These are phyloP conservation scores for Furcasterigmium furcatum DNA, from an alignment of 2,329 filamentous ascomycete species.

Conservation along the genomic window DNA sequence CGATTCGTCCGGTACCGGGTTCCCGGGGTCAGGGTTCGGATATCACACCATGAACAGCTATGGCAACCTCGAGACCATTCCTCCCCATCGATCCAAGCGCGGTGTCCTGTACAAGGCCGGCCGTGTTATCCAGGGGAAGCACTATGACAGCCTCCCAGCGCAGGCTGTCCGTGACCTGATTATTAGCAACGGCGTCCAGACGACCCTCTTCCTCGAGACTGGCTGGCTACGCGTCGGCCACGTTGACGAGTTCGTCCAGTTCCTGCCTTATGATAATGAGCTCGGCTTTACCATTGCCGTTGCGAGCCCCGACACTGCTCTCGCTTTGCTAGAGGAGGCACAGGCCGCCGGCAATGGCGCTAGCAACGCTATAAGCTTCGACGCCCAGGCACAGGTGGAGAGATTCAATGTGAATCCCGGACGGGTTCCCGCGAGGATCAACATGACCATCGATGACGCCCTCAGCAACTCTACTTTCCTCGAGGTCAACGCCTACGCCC, in stretches of 20 bases:
- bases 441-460: conserved; percentile 8
- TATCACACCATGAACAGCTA: conserved; percentile 26
- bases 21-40: conserved; percentile 11
- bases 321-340: conserved; percentile 17
- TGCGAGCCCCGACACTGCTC: conserved; percentile 12
- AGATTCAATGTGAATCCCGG: not conserved
- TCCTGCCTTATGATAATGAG: conserved; percentile 16
- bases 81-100: conserved; percentile 17
- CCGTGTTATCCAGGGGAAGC: not conserved
- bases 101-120: conserved; percentile 1
- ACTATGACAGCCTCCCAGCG: too few species aligned
- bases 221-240: conserved; percentile 25
- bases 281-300: conserved; percentile 16
- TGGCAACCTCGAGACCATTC: conserved; percentile 35
- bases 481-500: not conserved
- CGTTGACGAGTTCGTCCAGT: conserved; percentile 28
- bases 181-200: conserved; percentile 26
- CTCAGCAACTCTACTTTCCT: conserved; percentile 6
- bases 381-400: not conserved
- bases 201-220: conserved; percentile 26
- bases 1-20: not conserved
- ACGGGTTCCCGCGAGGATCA: not conserved
- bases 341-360: conserved; percentile 17
- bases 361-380: not conserved
- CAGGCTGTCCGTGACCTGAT: conserved; percentile 22